A percentile compares a stretch with the other conserved stretches of the same genome.
Evolutionary conservation across 2,329 filamentous ascomycete species (phyloP).

Genomic region (Aspergillus ochraceus): DNA sequence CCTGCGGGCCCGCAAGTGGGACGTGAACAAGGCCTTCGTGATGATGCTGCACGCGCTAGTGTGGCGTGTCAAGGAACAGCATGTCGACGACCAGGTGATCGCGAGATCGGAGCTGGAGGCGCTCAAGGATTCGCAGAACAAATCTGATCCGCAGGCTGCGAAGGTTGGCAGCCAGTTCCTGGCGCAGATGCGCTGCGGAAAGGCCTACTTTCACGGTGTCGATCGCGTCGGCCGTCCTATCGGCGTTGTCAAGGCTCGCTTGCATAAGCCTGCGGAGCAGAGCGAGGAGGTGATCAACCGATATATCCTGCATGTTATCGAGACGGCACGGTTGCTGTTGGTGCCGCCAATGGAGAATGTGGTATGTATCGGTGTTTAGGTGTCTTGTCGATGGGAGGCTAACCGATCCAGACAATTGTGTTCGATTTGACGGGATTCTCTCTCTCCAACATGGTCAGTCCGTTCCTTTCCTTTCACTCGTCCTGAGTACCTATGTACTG

Average conservation of each 20-base stretch:
- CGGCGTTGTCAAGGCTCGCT: constrained; percentile 74
- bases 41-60: constrained; percentile 92
- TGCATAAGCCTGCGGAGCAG: constrained; percentile 85
- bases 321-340: constrained; percentile 82
- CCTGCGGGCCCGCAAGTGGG: constrained; percentile 84
- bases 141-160: constrained; percentile 57
- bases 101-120: constrained; percentile 68
- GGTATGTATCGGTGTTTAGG: constrained; percentile 54
- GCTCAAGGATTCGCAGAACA: constrained; percentile 56
- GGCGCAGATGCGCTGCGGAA: constrained; percentile 79
- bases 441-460: constrained; percentile 82
- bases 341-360: constrained; percentile 81
- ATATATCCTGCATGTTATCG: constrained; percentile 89
- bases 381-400: neutral
- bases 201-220: constrained; percentile 82
- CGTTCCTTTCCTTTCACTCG: too few relatives aligned
- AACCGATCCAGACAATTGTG: constrained; percentile 66
- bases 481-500: neutral
- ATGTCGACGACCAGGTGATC: constrained; percentile 85
- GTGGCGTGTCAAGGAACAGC: constrained; percentile 78
- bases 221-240: constrained; percentile 83
- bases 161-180: constrained; percentile 74
- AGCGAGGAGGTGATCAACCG: constrained; percentile 77
- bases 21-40: constrained; percentile 81
- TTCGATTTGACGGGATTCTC: constrained; percentile 96